These are phyloP conservation scores for Trebouxia sp. DNA, from an alignment of 139 green algal species.

Conservation along the genomic window DNA sequence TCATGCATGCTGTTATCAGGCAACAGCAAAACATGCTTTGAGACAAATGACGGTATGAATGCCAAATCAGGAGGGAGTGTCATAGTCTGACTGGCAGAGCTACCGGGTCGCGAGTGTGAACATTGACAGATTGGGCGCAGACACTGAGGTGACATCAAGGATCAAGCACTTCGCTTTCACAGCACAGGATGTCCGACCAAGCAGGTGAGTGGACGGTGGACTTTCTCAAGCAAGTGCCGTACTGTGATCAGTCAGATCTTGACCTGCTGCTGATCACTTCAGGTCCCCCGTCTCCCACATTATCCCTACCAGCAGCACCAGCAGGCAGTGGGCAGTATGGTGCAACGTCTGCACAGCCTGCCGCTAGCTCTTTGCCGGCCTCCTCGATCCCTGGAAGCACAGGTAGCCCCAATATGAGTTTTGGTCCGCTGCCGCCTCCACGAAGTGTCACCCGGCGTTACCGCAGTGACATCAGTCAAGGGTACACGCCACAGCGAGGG, in stretches of 20 bases:
- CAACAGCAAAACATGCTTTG: too few species aligned
- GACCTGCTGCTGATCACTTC: background rate
- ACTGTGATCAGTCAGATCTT: background rate
- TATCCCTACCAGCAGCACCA: conserved; percentile 6
- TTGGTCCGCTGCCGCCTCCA: background rate
- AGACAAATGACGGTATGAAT: too few species aligned
- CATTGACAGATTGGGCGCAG: too few species aligned
- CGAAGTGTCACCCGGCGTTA: background rate
- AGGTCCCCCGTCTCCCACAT: background rate
- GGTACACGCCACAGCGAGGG: background rate
- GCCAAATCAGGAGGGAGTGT: too few species aligned
- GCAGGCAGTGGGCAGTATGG: conserved; percentile 1
- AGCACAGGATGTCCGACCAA: conserved; percentile 7
- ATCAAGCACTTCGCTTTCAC: too few species aligned
- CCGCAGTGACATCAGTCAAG: conserved; percentile 13
- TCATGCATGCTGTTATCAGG: too few species aligned
- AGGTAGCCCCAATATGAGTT: background rate
- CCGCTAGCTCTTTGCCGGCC: background rate
- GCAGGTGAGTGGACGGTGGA: background rate
- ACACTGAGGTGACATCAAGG: too few species aligned
- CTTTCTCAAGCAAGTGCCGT: background rate
- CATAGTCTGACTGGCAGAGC: too few species aligned
- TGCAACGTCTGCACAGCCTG: background rate
- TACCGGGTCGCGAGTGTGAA: too few species aligned
- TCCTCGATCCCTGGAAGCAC: conserved; percentile 3